phyloP scores from a whole-genome alignment of 225 moss, liverwort and hornwort genomes.

The Marchantia polymorpha region DNA sequence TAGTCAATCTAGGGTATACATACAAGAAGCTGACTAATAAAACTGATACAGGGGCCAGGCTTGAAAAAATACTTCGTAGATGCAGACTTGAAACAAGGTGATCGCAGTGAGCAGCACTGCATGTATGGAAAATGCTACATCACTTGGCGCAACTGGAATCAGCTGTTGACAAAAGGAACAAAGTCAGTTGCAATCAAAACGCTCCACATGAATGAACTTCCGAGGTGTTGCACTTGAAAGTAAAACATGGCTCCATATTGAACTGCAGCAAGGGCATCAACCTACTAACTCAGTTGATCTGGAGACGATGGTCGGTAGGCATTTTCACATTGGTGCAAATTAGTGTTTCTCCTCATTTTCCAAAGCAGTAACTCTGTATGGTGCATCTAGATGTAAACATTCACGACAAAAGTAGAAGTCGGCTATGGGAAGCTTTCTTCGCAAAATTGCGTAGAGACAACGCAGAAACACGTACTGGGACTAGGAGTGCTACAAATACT shows the following conservation, averaged over 20 bases:
- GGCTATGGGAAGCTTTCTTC: background rate
- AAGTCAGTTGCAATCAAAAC: background rate
- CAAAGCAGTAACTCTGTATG: no score
- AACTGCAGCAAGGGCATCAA: background rate
- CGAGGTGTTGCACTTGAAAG: background rate
- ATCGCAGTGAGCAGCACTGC: conserved; percentile 67
- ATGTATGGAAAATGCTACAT: conserved; percentile 94
- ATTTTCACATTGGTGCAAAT: no score
- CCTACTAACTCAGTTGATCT: background rate
- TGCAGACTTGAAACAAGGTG: conserved; percentile 54
- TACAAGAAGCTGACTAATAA: no score
- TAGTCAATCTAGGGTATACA: no score
- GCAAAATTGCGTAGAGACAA: background rate
- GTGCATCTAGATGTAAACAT: no score
- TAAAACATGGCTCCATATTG: background rate
- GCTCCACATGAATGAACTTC: background rate
- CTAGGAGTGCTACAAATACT: background rate
- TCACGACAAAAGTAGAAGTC: background rate
- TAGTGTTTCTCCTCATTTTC: no score
- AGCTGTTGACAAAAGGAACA: conserved; percentile 37
- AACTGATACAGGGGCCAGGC: background rate
- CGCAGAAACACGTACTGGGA: background rate
- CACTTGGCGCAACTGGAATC: conserved; percentile 89
- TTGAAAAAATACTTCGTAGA: conserved; percentile 60
- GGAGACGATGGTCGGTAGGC: background rate